These are phyloP conservation scores for Pseudogymnoascus sp. DNA, from an alignment of 2,329 filamentous ascomycete species.

Conservation along the genomic window DNA sequence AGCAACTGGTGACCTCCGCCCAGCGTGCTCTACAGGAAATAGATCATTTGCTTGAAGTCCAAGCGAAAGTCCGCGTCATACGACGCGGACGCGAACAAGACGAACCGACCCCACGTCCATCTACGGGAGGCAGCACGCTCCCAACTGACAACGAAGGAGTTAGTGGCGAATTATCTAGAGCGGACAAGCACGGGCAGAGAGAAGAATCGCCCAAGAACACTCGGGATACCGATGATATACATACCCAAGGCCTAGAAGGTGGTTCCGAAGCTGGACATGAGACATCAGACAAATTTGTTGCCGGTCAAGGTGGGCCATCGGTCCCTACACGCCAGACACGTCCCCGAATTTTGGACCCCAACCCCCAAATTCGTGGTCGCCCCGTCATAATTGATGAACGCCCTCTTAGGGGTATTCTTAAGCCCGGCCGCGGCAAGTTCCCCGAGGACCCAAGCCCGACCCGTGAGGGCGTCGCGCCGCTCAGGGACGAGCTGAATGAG, in stretches of 20 bases:
- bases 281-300: not conserved
- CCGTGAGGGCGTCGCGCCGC: conserved; percentile 83
- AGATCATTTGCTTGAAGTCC: not conserved
- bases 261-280: not conserved
- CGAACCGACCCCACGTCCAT: not conserved
- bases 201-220: not conserved
- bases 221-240: not conserved
- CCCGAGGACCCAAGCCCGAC: conserved; percentile 79
- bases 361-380: not conserved
- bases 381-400: conserved; percentile 44
- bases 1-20: not conserved
- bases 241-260: not conserved
- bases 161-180: not conserved
- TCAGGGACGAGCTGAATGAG: conserved; percentile 75
- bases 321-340: not conserved
- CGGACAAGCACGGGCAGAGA: not conserved
- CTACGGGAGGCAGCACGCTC: no score
- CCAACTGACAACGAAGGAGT: not conserved
- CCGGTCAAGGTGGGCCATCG: not conserved
- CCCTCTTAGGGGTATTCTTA: conserved; percentile 75
- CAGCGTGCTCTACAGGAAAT: not conserved
- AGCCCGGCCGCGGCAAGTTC: conserved; percentile 72
- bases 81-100: not conserved
- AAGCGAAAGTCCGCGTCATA: not conserved
- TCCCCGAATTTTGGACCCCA: not conserved